Conservation (phyloP, 2,329 filamentous ascomycete genomes). For the Epichloe scottii region DNA sequence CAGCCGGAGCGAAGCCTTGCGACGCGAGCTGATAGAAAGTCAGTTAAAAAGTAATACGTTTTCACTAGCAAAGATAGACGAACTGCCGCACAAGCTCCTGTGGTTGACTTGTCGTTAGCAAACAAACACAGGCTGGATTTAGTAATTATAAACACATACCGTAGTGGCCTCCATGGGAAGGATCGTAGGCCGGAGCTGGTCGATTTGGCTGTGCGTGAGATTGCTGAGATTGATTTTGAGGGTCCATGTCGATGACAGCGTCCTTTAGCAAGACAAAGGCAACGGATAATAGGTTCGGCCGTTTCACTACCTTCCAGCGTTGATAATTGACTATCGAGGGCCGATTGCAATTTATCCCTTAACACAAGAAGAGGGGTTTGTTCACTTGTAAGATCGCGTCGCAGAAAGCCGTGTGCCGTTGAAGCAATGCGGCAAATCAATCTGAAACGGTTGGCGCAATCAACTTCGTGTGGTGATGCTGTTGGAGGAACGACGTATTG, state of each 20-base stretch:
- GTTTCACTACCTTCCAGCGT: neutral
- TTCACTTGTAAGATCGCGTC: neutral
- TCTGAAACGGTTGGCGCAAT: neutral
- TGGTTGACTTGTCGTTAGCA: conserved; percentile 10
- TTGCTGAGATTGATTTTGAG: conserved; percentile 33
- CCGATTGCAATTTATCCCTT: neutral
- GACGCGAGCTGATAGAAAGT: conserved; percentile 54
- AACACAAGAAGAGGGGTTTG: too few species aligned
- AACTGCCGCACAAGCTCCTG: conserved; percentile 37
- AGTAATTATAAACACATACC: conserved; percentile 36
- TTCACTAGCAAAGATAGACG: conserved; percentile 7
- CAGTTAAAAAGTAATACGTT: conserved; percentile 11
- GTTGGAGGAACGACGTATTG: neutral
- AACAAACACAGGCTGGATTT: neutral
- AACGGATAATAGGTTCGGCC: neutral
- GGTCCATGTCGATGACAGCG: conserved; percentile 21
- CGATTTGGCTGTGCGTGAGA: conserved; percentile 45
- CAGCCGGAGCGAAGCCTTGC: conserved; percentile 79
- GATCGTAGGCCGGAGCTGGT: conserved; percentile 57
- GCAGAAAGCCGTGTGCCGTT: neutral
- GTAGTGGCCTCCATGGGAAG: conserved; percentile 63
- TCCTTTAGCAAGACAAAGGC: neutral
- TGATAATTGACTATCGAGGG: neutral
- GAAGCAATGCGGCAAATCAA: neutral
- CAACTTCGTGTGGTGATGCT: neutral